These are phyloP conservation scores for Rutstroemia sp. DNA, from an alignment of 2,329 filamentous ascomycete species.

Conservation along the genomic window DNA sequence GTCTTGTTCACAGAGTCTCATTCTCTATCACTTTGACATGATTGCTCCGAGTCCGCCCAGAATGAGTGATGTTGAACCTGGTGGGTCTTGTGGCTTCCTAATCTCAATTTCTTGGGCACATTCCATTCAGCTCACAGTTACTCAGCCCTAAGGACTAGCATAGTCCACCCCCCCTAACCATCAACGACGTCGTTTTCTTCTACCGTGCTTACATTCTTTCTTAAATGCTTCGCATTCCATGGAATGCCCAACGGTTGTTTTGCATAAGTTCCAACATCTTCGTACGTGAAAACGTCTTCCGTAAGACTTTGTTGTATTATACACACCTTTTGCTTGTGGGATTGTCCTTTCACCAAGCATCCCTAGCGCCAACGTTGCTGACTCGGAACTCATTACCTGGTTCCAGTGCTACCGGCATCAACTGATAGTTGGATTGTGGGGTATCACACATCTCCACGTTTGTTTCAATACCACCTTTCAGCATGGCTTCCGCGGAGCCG, in stretches of 20 bases:
- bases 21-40: not conserved
- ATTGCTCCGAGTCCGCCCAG: not conserved
- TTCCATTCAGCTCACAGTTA: slow-evolving; percentile 9
- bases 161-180: not conserved
- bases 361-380: not conserved
- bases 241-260: not conserved
- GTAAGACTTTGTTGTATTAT: too few species aligned
- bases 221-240: not conserved
- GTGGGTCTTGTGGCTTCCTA: not conserved
- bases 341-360: not conserved
- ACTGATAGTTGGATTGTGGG: not conserved
- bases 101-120: slow-evolving; percentile 1
- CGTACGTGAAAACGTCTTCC: too few species aligned
- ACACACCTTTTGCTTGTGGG: not conserved
- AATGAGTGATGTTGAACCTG: not conserved
- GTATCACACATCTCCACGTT: not conserved
- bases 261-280: too few species aligned
- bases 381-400: not conserved
- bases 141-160: slow-evolving; percentile 1
- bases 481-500: slow-evolving; percentile 4
- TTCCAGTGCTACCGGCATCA: not conserved
- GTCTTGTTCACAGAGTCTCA: not conserved
- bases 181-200: slow-evolving; percentile 1
- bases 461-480: not conserved
- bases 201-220: not conserved